A percentile compares a stretch with the other conserved stretches of the same genome.
phyloP scores from a whole-genome alignment of 148 eudicot species.

The Bassia scoparia region DNA sequence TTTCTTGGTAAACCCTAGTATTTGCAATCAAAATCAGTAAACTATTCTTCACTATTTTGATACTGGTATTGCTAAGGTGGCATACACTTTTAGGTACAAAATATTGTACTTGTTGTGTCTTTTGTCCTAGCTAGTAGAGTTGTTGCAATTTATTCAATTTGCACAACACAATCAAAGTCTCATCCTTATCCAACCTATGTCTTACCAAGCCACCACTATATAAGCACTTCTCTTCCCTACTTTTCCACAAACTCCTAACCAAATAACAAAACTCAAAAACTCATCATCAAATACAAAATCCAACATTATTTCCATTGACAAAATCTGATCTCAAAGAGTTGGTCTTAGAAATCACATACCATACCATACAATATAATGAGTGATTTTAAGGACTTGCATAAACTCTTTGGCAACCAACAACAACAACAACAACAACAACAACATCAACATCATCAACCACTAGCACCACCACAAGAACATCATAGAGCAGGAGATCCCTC shows the following conservation, averaged over 20 bases:
- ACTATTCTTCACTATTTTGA: no score
- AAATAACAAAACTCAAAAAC: background rate
- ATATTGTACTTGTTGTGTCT: no score
- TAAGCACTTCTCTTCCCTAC: background rate
- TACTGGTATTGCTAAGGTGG: no score
- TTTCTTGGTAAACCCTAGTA: no score
- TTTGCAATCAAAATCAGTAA: no score
- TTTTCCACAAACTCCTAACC: background rate
- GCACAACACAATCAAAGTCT: background rate
- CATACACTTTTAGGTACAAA: no score
- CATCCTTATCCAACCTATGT: background rate
- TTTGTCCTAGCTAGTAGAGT: no score
- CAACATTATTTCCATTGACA: background rate
- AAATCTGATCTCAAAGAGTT: background rate
- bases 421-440: slow-evolving; percentile 28
- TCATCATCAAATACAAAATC: background rate
- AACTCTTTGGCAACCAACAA: slow-evolving; percentile 7
- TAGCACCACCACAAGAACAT: slow-evolving; percentile 40
- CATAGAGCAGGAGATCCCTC: slow-evolving; percentile 26
- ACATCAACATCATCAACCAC: slow-evolving; percentile 22
- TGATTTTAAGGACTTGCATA: slow-evolving; percentile 9
- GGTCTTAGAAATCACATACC: slow-evolving; percentile 4
- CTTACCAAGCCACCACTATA: background rate
- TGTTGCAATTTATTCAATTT: no score
- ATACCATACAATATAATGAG: slow-evolving; percentile 3